Base-by-base conservation (phyloP, 495 filamentous ascomycete genomes). In the Xylaria castorea region DNA sequence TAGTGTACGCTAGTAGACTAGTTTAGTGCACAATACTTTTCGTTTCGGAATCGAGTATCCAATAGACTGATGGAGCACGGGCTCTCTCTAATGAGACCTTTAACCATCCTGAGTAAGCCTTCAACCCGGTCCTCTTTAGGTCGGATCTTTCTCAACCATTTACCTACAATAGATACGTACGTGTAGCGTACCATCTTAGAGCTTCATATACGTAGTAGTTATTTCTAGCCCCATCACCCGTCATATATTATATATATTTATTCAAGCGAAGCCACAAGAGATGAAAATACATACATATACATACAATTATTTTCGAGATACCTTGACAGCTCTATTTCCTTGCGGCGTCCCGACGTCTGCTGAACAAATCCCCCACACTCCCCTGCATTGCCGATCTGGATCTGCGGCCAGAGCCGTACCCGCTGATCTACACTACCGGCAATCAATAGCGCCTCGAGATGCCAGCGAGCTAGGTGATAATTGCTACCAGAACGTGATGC, bases 361-460 rank as follows among this genome's bases (percentile, higher is more conserved):
- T 65, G 62, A 63, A 64, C 34, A 61, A n/a, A n/a, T n/a, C 2
- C 32, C 8, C 6, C 7, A 40, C 11, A 32, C 27, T 4, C 18
- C 48, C 20, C 64, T 38, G 64, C 30, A n/a, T 25, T 18, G 64
- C 2, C 46, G 30, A 51, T 67, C 44, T 22, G 4, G 64, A 67
- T 51, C 63, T 42, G 18, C 63, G 63, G 62, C 27, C 61, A 64
- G 12, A 64, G 32, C 61, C 42, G 42, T 27, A 30, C 25, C 40
- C 42, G 40, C 46, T 67, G 64, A 67, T 67, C 64, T 67, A 38
- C 64, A 46, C 63, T 50, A 66, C 25, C 46, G 30, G 32, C 16
- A 38, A 22, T 64, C 38, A 64, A 64, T 64, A 64, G 34, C 36
- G 61, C 34, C 34, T 36, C 7, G 3, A 20, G 57, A 38, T 5